Base-by-base conservation (phyloP, 2,329 filamentous ascomycete genomes). In the Neophaeococcomyces mojaviensis region DNA sequence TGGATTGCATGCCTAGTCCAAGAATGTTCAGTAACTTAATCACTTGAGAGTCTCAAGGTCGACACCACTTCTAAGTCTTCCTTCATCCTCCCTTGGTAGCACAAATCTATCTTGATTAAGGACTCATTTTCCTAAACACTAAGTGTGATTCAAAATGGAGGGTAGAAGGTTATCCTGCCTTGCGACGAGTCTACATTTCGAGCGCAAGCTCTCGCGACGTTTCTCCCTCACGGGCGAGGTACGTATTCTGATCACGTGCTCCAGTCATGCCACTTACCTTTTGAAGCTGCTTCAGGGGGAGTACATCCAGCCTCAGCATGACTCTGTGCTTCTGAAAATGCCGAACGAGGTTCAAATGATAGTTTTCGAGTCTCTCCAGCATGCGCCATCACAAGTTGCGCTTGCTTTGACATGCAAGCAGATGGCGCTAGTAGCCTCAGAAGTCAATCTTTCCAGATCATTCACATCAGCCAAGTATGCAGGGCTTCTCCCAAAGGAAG, bases 361-460 rank as follows among this genome's bases (percentile, higher is more conserved):
- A 2, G 46, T 57, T 28, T 55, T 47, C 53, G 46, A 51, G 42
- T 53, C 40, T 33, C 7, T 57, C 7, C 51, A 22, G 20, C 46
- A 57, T 37, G 48, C 53, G 7, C 53, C 52, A 10, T 55, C 51
- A 9, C 55, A 57, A 35, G 44, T 57, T 16, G 48, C 53, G 1
- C 48, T 57, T n/a, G 50, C 53, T 2, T 33, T 57, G 32, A 55
- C 55, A n/a, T 57, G 55, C 48, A 57, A 57, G 48, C 45, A 52
- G 4, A 54, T 57, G 49, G 53, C 51, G 4, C 4, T 41, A 12
- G 48, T 47, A 6, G 51, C 51, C 1, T 33, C 40, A 22, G 45
- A 51, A 33, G 43, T 55, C 33, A 49, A 54, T 22, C 50, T 57
- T 2, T 37, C 26, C 19, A 50, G 55, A 5, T 50, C 51, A 19